Base-by-base conservation (phyloP, 2,329 filamentous ascomycete genomes). In the Fusarium sororula region DNA sequence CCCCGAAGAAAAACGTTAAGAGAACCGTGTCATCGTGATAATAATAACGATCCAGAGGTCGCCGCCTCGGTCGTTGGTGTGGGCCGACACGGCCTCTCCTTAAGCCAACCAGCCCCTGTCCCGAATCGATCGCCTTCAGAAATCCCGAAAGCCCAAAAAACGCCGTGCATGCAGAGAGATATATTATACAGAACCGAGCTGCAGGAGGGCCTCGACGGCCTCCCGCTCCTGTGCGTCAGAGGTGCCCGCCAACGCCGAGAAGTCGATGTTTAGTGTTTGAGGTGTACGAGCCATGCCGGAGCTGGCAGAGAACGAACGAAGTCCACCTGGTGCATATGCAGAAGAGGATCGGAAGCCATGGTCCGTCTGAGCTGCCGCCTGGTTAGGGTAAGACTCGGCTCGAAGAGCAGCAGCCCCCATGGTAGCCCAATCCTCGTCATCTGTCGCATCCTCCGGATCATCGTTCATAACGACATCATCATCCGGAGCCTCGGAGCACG, bases 391-490 rank as follows among this genome's bases (percentile, higher is more conserved):
- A 12, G 90, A 92, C 55, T 88, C 87, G 67, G 90, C 89, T 74
- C 95, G 91, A 76, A 98, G 88, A 74, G 94, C 94, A 62, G 93
- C 94, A 37, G 95, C 94, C 62, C 95, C 96, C 71, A 98, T 93
- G 59, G 93, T 91, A 53, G 93, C 94, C 95, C 96, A 98, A 83
- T 98, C 95, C 83, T 98, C 96, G 80, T 98, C 94, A 80, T 98
- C 96, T 30, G 96, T 98, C 68, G 94, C 89, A 80, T 98, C 94
- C 75, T 93, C 92, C 69, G 94, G 90, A 79, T 97, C 93, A 76
- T 94, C 92, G 77, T 91, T 91, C 85, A 91, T 90, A 75, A 85
- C 85, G 70, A 90, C 87, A 68, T 91, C 89, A 67, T 93, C 92
- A 62, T 91, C 90, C 47, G 89, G 89, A 24, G 92, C 92, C 77